Evolutionary conservation across 2,329 filamentous ascomycete genomes (phyloP).

Genomic region (Colletotrichum sp.): DNA sequence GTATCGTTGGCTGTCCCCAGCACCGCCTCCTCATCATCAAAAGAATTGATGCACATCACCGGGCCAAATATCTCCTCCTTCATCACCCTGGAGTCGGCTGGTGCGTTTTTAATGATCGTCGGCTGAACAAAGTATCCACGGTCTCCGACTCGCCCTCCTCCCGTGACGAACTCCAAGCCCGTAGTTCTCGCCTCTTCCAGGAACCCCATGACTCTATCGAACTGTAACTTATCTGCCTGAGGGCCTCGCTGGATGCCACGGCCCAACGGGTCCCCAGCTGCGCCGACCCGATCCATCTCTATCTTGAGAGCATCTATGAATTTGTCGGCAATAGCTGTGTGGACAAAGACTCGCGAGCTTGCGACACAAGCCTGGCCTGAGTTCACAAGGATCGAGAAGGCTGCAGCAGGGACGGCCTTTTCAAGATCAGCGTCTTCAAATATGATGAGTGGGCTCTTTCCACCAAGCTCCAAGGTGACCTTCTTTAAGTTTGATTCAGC

Average conservation of each 20-base stretch:
- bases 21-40: conserved; percentile 56
- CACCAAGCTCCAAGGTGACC: conserved; percentile 49
- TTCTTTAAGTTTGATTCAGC: conserved; percentile 41
- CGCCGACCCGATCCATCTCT: conserved; percentile 78
- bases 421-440: conserved; percentile 53
- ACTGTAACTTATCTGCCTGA: conserved; percentile 44
- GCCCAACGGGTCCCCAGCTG: conserved; percentile 72
- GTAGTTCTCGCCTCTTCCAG: conserved; percentile 27
- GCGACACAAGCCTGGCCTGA: conserved; percentile 48
- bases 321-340: conserved; percentile 62
- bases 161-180: conserved; percentile 75
- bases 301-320: conserved; percentile 71
- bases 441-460: conserved; percentile 48
- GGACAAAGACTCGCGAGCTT: conserved; percentile 86
- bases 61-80: conserved; percentile 70
- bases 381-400: conserved; percentile 25
- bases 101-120: background rate
- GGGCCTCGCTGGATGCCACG: conserved; percentile 24
- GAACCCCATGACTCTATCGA: conserved; percentile 41
- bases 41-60: conserved; percentile 47
- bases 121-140: conserved; percentile 49
- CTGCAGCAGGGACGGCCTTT: conserved; percentile 30
- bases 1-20: conserved; percentile 56
- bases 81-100: conserved; percentile 13
- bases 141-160: conserved; percentile 61